A percentile compares a stretch with the other conserved stretches of the same genome.
Evolutionary conservation across 805 yeast genomes (phyloP).

Genomic region (Tetrapisispora arboricola): DNA sequence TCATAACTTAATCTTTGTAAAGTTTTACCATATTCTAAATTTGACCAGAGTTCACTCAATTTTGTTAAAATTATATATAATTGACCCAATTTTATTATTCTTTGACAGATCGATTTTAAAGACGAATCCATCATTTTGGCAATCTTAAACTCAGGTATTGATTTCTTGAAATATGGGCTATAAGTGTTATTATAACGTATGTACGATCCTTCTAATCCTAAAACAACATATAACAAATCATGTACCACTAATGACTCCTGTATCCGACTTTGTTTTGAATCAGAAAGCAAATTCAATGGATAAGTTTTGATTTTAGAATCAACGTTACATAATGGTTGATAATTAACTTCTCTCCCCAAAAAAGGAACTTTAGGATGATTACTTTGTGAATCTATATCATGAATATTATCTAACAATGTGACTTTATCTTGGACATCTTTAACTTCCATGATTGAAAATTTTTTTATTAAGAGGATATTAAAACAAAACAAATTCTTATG

Average conservation of each 20-base stretch:
- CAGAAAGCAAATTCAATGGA: conserved; percentile 31
- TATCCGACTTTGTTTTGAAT: conserved; percentile 28
- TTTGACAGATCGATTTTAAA: conserved; percentile 56
- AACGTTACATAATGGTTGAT: conserved; percentile 28
- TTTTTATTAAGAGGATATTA: no score
- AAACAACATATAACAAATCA: conserved; percentile 58
- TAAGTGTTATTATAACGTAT: conserved; percentile 57
- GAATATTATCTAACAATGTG: conserved; percentile 7
- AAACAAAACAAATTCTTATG: no score
- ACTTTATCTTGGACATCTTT: conserved; percentile 22
- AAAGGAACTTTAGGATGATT: conserved; percentile 11
- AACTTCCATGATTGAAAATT: no score
- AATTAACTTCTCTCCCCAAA: conserved; percentile 25
- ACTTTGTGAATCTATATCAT: conserved; percentile 4
- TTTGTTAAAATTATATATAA: conserved; percentile 46
- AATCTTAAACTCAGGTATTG: conserved; percentile 60
- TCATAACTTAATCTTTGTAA: conserved; percentile 63
- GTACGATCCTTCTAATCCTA: conserved; percentile 71
- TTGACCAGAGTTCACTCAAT: conserved; percentile 49
- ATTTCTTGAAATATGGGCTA: conserved; percentile 33
- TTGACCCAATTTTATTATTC: conserved; percentile 53
- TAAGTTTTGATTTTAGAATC: conserved; percentile 32
- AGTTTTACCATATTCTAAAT: conserved; percentile 55
- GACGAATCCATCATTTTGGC: conserved; percentile 66
- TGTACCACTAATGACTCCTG: conserved; percentile 67